A percentile compares a stretch with the other conserved stretches of the same genome.
These are phyloP conservation scores for Pinus tabuliformis DNA, from an alignment of 75 land plant genomes.

Conservation along the genomic window DNA sequence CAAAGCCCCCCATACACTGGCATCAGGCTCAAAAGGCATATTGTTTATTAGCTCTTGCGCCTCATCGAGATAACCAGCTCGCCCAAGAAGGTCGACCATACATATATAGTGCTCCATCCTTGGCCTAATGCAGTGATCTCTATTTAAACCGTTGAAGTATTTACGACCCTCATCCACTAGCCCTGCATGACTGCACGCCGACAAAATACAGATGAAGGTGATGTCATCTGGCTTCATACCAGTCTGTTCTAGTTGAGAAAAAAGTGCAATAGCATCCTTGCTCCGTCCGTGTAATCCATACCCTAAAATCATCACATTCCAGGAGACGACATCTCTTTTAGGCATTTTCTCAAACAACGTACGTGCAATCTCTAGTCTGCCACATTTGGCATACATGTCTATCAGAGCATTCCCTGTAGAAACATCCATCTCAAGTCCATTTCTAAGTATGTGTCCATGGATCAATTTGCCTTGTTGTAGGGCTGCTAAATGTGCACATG, in stretches of 20 bases:
- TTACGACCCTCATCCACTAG: constrained; percentile 18
- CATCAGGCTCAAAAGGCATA: constrained; percentile 68
- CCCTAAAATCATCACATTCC: constrained; percentile 68
- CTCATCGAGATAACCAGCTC: constrained; percentile 37
- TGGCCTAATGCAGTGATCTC: constrained; percentile 38
- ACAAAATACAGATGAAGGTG: background rate
- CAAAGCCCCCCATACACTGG: constrained; percentile 62
- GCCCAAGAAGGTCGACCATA: constrained; percentile 69
- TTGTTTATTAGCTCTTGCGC: constrained; percentile 45
- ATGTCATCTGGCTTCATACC: background rate
- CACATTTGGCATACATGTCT: constrained; percentile 23
- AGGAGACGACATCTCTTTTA: constrained; percentile 52
- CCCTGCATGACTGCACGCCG: background rate
- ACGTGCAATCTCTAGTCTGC: constrained; percentile 2
- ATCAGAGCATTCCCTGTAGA: constrained; percentile 12
- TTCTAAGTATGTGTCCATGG: constrained; percentile 7
- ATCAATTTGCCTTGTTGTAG: constrained; percentile 10
- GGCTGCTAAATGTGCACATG: constrained; percentile 13
- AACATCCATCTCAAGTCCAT: constrained; percentile 10
- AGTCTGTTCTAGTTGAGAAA: background rate
- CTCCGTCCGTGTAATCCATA: constrained; percentile 50
- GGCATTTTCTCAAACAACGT: constrained; percentile 5
- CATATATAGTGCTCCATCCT: constrained; percentile 67
- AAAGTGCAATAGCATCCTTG: background rate
- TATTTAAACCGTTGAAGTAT: constrained; percentile 40